Base-by-base conservation (phyloP, 2,329 filamentous ascomycete genomes). In the Coleophoma cylindrospora region DNA sequence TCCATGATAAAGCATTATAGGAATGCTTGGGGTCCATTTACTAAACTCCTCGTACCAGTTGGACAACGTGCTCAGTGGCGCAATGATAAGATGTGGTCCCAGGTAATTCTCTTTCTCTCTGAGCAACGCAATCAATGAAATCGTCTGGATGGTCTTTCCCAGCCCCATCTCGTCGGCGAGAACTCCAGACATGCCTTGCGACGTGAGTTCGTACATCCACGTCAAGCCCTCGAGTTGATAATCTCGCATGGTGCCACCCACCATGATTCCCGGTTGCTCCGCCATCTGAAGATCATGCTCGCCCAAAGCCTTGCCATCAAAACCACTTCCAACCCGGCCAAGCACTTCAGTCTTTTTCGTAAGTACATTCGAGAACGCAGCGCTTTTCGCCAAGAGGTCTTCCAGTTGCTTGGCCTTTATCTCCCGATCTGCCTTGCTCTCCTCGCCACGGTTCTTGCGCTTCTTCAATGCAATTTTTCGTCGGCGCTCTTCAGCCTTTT, bases 31-130 rank as follows among this genome's bases (percentile, higher is more conserved):
- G 0, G 90, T 89, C 91, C 91, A 99, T 59, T 86, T 87, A 34
- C 84, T 77, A 59, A 97, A 96, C 62, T 99, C 94, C 40, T 94
- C 88, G 40, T 96, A 85, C 94, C 94, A 99, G 64, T 97, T 99
- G 37, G 87, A 91, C 0, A 96, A 78, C 0, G 94, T 97, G 62
- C 91, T 96, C 4, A 97, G 70, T 0, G 94, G 94, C 0, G 91
- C 91, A 7, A 94, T 86, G 48, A 99, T 90, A 19, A 99, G 70
- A 63, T 96, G 95, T 0, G 94, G 94, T 0, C 94, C 94, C 2
- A 80, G 72, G 47, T 94, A 91, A 7, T 84, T 79, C 44, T 92
- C 89, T 57, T 92, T 86, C 61, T 97, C 91, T 57, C 92, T 84
- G 13, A 97, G 73, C 53, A 95, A 83, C 0, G 92, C 92, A 17